Conservation (phyloP, 2,329 filamentous ascomycete species). For the Talaromyces sp. region DNA sequence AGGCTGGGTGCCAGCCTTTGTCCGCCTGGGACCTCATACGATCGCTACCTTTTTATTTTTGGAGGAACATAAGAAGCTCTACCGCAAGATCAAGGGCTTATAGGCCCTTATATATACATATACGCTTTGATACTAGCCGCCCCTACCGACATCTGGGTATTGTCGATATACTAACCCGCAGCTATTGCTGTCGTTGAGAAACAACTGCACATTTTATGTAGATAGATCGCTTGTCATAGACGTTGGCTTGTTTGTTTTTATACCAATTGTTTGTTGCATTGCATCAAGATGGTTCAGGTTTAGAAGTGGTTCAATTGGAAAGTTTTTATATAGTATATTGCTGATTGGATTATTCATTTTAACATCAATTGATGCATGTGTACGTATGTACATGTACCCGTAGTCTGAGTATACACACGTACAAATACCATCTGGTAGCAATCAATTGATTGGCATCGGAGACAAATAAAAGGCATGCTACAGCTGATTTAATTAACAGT, state of each 20-base stretch:
- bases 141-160: neutral
- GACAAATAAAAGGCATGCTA: neutral
- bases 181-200: neutral
- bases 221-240: neutral
- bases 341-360: neutral
- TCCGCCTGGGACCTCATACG: conserved; percentile 60
- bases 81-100: conserved; percentile 35
- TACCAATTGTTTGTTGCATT: neutral
- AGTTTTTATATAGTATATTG: neutral
- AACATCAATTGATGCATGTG: neutral
- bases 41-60: conserved; percentile 63
- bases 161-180: neutral
- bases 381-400: neutral
- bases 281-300: neutral
- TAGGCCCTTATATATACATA: neutral
- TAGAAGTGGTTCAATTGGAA: neutral
- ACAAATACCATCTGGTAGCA: too few species aligned
- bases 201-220: neutral
- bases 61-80: conserved; percentile 64
- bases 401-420: neutral
- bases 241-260: neutral
- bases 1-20: conserved; percentile 64
- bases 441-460: too few species aligned
- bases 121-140: neutral
- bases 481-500: neutral